Evolutionary conservation across 768 basidiomycete species (phyloP), one percentile per base, ranked within the genome.

Genomic region (Russula vinacea): DNA sequence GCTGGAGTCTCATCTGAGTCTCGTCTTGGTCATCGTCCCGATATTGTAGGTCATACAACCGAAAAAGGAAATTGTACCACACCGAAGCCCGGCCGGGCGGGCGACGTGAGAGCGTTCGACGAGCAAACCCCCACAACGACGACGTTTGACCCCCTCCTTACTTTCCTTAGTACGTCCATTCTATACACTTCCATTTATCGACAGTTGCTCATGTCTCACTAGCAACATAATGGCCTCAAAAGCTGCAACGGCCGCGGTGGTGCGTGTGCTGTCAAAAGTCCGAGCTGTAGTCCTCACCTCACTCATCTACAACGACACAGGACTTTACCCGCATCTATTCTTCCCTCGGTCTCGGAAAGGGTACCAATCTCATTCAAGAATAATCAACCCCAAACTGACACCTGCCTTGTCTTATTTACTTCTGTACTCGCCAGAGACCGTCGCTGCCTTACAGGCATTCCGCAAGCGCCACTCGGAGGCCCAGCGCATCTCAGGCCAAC

Each of bases 401-500:
- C 9, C 14, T 2, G 64, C 37, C 61, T 26, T n/a, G n/a, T n/a
- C 22, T 49, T 33, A n/a, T 33, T 9, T 45, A 42, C 14, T 24
- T n/a, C n/a, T n/a, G n/a, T n/a, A 11, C 19, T 26, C 52, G 10
- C 2, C 76, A 94, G 93, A 98, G 81, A 95, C 96, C 70, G 83
- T 97, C 72, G 81, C 92, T 60, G 78, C 92, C 58, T 84, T 99
- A 57, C 91, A 92, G 76, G 89, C 91, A 45, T 98, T 99, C 88
- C 91, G 97, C 78, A 97, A 95, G 77, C 92, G 97, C 65, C 87
- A 96, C 77, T 79, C 80, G 69, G 92, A 98, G 60, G 96, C 97
- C 62, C 88, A 90, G 73, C 86, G 88, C 66, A 78, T 91, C 64
- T 75, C 85, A 49, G 78, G 78, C 58, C 82, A 84, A 72, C 85